Conservation (phyloP, 495 filamentous ascomycete genomes). For the Penicillium pancosmium region DNA sequence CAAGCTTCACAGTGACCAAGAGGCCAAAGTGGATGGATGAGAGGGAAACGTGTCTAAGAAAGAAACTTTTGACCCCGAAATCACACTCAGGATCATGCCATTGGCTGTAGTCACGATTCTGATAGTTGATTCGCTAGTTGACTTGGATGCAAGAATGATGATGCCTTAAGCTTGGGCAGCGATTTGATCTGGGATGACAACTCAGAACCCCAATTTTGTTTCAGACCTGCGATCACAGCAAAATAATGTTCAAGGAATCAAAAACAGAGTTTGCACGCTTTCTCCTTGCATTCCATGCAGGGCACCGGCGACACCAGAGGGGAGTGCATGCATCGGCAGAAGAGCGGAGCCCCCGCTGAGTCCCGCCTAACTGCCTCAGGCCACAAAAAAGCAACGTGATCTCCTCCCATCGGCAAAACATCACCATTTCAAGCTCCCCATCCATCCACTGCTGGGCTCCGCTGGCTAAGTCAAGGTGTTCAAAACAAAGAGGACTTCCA, state of each 20-base stretch:
- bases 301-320: background rate
- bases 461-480: background rate
- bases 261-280: background rate
- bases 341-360: constrained; percentile 1
- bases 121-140: constrained; percentile 2
- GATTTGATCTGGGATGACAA: background rate
- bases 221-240: background rate
- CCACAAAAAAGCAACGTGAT: constrained; percentile 19
- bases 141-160: background rate
- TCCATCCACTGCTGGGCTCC: background rate
- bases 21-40: background rate
- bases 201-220: background rate
- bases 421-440: background rate
- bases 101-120: background rate
- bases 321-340: background rate
- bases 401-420: constrained; percentile 14
- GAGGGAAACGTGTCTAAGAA: background rate
- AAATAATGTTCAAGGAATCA: background rate
- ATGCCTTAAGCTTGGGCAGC: constrained; percentile 3
- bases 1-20: background rate
- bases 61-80: background rate
- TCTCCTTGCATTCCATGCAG: constrained; percentile 3
- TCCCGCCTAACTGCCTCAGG: constrained; percentile 13
- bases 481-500: background rate
- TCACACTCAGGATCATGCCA: background rate